phyloP scores from a whole-genome alignment of 1,284 basidiomycete species.

The Leucoagaricus sp. region DNA sequence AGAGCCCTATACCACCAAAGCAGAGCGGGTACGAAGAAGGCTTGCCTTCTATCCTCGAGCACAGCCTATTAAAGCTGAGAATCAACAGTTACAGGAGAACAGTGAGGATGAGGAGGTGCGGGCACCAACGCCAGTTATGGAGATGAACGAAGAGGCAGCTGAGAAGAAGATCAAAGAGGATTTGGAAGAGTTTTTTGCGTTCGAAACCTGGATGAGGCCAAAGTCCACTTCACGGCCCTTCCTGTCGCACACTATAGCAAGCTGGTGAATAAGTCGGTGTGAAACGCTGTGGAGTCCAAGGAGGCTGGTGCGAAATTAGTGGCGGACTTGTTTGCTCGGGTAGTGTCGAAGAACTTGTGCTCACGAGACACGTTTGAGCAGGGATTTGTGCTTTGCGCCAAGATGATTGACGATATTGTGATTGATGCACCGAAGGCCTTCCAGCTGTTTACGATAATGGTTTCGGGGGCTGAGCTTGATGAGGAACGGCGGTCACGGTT shows the following conservation, averaged over 20 bases:
- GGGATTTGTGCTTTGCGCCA: constrained; percentile 68
- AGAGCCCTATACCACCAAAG: constrained; percentile 49
- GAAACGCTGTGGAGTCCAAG: constrained; percentile 79
- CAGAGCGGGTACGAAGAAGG: constrained; percentile 65
- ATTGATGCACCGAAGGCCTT: constrained; percentile 91
- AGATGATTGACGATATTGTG: constrained; percentile 82
- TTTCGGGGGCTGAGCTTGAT: constrained; percentile 69
- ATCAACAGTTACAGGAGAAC: constrained; percentile 47
- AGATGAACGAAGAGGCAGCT: constrained; percentile 73
- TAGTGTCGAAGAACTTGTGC: constrained; percentile 55
- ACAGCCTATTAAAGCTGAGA: constrained; percentile 38
- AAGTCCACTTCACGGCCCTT: constrained; percentile 78
- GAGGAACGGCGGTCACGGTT: constrained; percentile 57
- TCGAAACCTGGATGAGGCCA: constrained; percentile 83
- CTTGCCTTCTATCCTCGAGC: constrained; percentile 63
- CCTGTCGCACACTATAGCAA: constrained; percentile 61
- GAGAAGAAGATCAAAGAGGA: constrained; percentile 83
- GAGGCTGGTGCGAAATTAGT: constrained; percentile 83
- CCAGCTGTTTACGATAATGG: constrained; percentile 71
- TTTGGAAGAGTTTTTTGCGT: constrained; percentile 77
- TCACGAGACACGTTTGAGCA: constrained; percentile 62
- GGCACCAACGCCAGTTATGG: constrained; percentile 29
- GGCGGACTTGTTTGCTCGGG: constrained; percentile 64
- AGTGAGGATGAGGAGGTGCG: constrained; percentile 58
- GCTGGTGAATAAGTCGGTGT: constrained; percentile 76